Evolutionary conservation across 2,329 filamentous ascomycete species (phyloP).

Genomic region (Colletotrichum tropicicola): DNA sequence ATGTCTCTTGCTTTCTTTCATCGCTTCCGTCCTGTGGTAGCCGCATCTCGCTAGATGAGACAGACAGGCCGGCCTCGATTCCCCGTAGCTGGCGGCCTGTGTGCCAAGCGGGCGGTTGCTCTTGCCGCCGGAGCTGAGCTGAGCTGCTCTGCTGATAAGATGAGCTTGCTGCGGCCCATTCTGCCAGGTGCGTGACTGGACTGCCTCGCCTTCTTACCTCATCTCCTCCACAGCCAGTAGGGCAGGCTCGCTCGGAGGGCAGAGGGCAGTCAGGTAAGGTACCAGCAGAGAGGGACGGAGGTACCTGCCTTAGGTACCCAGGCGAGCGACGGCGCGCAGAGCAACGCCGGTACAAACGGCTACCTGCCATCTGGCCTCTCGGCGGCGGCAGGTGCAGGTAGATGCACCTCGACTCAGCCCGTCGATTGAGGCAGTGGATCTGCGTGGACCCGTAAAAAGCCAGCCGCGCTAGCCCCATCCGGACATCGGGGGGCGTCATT

Average conservation of each 20-base stretch:
- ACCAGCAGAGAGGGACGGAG: not conserved
- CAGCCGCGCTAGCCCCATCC: constrained; percentile 1
- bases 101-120: too few species aligned
- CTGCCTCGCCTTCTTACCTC: constrained; percentile 22
- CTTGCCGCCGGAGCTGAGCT: not conserved
- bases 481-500: constrained; percentile 14
- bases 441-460: constrained; percentile 11
- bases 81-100: not conserved
- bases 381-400: not conserved
- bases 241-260: not conserved
- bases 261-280: not conserved
- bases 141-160: too few species aligned
- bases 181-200: constrained; percentile 7
- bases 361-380: not conserved
- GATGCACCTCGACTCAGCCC: constrained; percentile 4
- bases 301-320: constrained; percentile 13
- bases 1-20: not conserved
- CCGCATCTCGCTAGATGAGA: not conserved
- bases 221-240: not conserved
- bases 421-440: constrained; percentile 26
- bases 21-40: not conserved
- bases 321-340: not conserved
- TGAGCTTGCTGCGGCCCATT: not conserved
- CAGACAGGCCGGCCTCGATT: not conserved
- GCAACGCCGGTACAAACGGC: not conserved